Percentiles rank a stretch among this genome's conserved stretches.
Conservation (phyloP, 2,329 filamentous ascomycete genomes). For the Cercospora janseana region DNA sequence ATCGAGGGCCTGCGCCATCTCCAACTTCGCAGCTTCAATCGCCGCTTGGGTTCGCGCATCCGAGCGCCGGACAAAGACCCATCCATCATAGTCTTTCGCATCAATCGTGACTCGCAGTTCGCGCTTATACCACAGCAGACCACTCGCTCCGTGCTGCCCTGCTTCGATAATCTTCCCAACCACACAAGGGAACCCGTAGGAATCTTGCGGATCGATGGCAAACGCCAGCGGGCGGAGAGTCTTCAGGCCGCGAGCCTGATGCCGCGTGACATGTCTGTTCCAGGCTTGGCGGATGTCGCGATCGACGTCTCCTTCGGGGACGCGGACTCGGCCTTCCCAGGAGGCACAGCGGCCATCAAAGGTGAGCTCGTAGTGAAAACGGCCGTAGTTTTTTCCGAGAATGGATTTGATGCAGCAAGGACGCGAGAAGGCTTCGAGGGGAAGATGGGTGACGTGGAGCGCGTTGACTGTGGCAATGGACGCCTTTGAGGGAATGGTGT, state of each 20-base stretch:
- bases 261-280: background rate
- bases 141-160: background rate
- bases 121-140: constrained; percentile 4
- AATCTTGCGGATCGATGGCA: background rate
- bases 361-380: background rate
- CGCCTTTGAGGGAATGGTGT: background rate
- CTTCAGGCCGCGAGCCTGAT: background rate
- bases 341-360: constrained; percentile 27
- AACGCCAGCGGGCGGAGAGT: background rate
- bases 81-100: background rate
- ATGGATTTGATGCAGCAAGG: background rate
- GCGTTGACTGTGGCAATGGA: background rate
- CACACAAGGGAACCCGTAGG: background rate
- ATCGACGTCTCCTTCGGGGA: background rate
- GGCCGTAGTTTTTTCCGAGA: background rate
- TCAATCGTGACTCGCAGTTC: background rate
- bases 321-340: constrained; percentile 34
- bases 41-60: background rate
- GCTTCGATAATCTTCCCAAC: background rate
- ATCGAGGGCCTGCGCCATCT: background rate
- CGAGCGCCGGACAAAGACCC: background rate
- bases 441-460: background rate
- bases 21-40: background rate
- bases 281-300: constrained; percentile 5
- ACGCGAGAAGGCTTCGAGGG: background rate